These are phyloP conservation scores for Marchantia paleacea DNA, from an alignment of 225 moss, liverwort and hornwort species.

Conservation along the genomic window DNA sequence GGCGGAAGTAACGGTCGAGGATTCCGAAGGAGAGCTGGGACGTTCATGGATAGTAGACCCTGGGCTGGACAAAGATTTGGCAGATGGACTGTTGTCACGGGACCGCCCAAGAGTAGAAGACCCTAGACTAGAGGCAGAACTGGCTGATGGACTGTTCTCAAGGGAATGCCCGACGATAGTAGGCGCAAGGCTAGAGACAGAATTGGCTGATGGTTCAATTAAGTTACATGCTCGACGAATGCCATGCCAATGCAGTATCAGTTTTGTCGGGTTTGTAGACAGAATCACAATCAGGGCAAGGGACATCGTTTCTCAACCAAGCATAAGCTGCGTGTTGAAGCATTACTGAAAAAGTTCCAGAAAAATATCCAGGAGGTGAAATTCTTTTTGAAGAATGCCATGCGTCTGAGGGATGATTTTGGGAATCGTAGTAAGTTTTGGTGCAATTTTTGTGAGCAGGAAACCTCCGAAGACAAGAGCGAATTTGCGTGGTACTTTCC, in stretches of 20 bases:
- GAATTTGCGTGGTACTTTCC: slow-evolving; percentile 40
- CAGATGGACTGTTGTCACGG: background rate
- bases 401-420: slow-evolving; percentile 19
- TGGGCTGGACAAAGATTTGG: background rate
- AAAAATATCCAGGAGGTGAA: slow-evolving; percentile 55
- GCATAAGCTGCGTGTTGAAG: slow-evolving; percentile 63
- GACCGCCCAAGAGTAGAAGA: too few species aligned
- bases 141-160: background rate
- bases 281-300: slow-evolving; percentile 74
- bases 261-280: slow-evolving; percentile 78
- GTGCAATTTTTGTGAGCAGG: slow-evolving; percentile 85
- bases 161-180: too few species aligned
- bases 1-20: too few species aligned
- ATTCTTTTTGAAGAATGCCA: slow-evolving; percentile 52
- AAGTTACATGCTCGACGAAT: background rate
- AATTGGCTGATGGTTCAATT: too few species aligned
- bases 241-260: slow-evolving; percentile 47
- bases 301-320: slow-evolving; percentile 74
- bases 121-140: too few species aligned
- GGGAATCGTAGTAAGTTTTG: slow-evolving; percentile 51
- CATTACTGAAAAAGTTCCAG: slow-evolving; percentile 49
- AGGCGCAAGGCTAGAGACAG: background rate
- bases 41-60: too few species aligned
- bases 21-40: too few species aligned
- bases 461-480: slow-evolving; percentile 45